Evolutionary conservation across 352 stramenopile species (phyloP), one percentile per base, ranked within the genome.

Genomic region (Globisporangium yorkense): DNA sequence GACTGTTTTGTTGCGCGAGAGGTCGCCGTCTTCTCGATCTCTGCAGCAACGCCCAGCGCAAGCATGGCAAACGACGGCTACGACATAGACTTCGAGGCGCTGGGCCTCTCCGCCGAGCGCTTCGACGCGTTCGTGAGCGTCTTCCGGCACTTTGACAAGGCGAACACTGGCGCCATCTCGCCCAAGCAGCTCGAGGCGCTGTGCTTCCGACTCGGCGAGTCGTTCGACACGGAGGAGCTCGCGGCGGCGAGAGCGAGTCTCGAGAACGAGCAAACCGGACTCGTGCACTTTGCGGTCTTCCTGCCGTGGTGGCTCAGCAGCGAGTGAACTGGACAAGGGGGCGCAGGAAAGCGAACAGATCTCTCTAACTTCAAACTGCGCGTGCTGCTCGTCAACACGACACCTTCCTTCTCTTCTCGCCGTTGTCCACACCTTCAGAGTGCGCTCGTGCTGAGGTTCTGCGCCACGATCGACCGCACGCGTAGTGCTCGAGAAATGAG

Each of bases 221-320:
- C 68, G 51, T 67, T 89, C 8, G 78, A 89, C 40, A 61, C 74
- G 10, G 78, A 89, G 46, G 78, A 89, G 53, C 60, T 87, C 0
- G 61, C 65, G 5, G 68, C 79, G 45, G 78, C 76, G 27, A 50
- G 60, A 46, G 64, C 74, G 31, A 86, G 74, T 56, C 68, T 87
- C 20, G 60, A 70, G 53, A 72, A 89, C 55, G 62, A 74, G 0
- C 55, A 80, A 37, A 81, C 78, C 0, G 74, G 72, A 1, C 66
- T 89, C 40, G 82, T 89, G 57, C 72, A 84, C 56, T 89, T 89
- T 56, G 31, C 54, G 27, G 70, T 68, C n/a, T 89, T 89, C 63
- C 57, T 89, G 3, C 62, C 67, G 9, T 89, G 78, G 78, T 89
- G 78, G 78, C 61, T 78, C 18, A 79, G 64, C 50, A 64, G 10